Base-by-base conservation (phyloP, 441 rosid genomes). In the Cnidoscolus chayamansa region DNA sequence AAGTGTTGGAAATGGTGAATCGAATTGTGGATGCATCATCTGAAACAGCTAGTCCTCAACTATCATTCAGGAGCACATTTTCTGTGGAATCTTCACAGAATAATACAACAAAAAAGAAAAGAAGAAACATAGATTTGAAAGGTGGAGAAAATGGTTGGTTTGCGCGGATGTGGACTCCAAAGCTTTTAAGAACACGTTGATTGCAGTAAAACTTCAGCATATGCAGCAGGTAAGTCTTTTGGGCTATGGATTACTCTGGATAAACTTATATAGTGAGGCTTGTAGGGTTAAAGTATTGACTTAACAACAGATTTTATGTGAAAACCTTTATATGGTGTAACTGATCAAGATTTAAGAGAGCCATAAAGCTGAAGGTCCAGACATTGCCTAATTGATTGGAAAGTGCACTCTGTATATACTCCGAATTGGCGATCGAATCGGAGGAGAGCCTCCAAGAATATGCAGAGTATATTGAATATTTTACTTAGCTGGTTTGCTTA, bases 1-100 rank as follows among this genome's bases (percentile, higher is more conserved):
- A 92, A 79, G 99, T 92, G 76, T 78, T 94, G 78, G 89, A 82
- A 74, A 86, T 86, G 96, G 82, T 92, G 76, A 87, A 59, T 48
- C 70, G 71, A 75, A 84, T 92, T 56, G 82, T 77, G 11, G 89
- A 83, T 63, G 78, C 83, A 49, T 78, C 89, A 17, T 58, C 83
- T 12, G 85, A 62, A 67, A 71, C 70, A 0, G 78, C 77, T 72
- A 81, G 75, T 66, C 65, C 69, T 10, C 65, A 1, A 32, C 19
- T 57, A 31, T 59, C 67, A 43, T 43, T 51, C 67, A 49, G 10
- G n/a, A 74, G 51, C 35, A 51, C 74, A 55, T 35, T 19, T 16
- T 70, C 82, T 15, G 67, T 57, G 57, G 70, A 78, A 67, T 77
- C 63, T 68, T 76, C 72, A 1, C 67, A 19, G 17, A 7, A 20